Percentiles rank a stretch among this genome's conserved stretches.
phyloP scores from a whole-genome alignment of 768 basidiomycete species.

The Lactarius psammicola region DNA sequence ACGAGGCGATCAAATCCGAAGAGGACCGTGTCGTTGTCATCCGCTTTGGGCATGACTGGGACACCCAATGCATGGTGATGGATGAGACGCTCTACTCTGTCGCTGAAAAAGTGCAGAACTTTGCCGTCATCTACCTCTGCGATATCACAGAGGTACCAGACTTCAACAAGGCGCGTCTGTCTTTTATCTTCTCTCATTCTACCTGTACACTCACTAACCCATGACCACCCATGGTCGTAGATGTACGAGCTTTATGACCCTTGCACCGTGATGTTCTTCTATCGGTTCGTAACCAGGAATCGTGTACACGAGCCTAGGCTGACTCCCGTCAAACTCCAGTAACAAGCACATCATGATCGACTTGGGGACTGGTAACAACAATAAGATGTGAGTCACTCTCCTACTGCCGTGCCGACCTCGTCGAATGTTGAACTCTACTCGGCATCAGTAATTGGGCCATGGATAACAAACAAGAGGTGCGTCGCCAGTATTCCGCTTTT shows the following conservation, averaged over 20 bases:
- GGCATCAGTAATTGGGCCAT: conserved; percentile 90
- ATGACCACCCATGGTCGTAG: conserved; percentile 40
- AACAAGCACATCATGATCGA: conserved; percentile 99
- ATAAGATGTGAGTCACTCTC: conserved; percentile 78
- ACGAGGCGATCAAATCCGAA: conserved; percentile 97
- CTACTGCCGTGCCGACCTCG: neutral
- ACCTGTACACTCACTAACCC: neutral
- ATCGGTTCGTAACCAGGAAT: conserved; percentile 55
- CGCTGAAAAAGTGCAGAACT: conserved; percentile 97
- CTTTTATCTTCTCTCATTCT: neutral
- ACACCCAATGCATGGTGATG: conserved; percentile 96
- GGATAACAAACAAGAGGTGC: conserved; percentile 96
- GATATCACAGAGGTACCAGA: conserved; percentile 98
- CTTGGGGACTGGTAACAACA: conserved; percentile 98
- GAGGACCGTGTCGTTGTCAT: conserved; percentile 94
- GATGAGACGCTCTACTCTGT: conserved; percentile 93
- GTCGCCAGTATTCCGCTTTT: conserved; percentile 28
- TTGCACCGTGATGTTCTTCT: conserved; percentile 98
- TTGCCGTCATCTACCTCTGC: conserved; percentile 91
- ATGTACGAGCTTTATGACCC: conserved; percentile 99
- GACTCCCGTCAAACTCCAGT: conserved; percentile 41
- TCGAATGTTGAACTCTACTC: conserved; percentile 3
- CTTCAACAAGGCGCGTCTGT: conserved; percentile 82
- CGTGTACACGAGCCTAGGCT: neutral
- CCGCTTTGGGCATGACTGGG: conserved; percentile 93